phyloP scores from a whole-genome alignment of 345 rosid species.

The Gossypium anomalum region DNA sequence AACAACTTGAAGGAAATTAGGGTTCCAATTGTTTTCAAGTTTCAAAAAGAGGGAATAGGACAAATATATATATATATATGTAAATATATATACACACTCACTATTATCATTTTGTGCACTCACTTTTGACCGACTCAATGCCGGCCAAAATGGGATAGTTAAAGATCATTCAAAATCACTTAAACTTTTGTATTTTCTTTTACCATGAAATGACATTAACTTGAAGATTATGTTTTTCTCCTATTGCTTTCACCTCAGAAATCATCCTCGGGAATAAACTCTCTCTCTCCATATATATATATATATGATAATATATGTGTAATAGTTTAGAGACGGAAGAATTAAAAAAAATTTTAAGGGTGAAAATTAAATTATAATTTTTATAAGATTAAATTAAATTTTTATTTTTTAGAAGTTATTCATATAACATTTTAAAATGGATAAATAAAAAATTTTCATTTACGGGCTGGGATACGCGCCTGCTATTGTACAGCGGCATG shows the following conservation, averaged over 20 bases:
- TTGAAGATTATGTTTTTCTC: not conserved
- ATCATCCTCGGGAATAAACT: conserved; percentile 21
- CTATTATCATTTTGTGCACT: not conserved
- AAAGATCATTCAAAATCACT: not conserved
- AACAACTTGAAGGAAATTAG: not conserved
- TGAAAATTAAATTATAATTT: too few relatives aligned
- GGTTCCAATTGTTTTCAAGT: not conserved
- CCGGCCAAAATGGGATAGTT: conserved; percentile 14
- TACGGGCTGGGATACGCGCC: too few relatives aligned
- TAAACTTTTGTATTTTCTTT: not conserved
- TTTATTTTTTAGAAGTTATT: too few relatives aligned
- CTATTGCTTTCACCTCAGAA: conserved; percentile 3
- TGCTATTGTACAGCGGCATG: not conserved
- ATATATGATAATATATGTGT: not conserved
- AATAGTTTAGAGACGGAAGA: too few relatives aligned
- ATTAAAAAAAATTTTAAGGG: too few relatives aligned
- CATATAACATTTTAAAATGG: too few relatives aligned
- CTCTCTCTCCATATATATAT: not conserved
- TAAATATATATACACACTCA: not conserved
- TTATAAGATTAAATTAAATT: too few relatives aligned
- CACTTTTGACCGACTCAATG: conserved; percentile 26
- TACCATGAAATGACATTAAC: not conserved
- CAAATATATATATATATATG: not conserved
- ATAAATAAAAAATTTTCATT: too few relatives aligned
- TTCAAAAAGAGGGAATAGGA: not conserved